Conservation (phyloP, 345 rosid species). For the Schrenkiella parvula region DNA sequence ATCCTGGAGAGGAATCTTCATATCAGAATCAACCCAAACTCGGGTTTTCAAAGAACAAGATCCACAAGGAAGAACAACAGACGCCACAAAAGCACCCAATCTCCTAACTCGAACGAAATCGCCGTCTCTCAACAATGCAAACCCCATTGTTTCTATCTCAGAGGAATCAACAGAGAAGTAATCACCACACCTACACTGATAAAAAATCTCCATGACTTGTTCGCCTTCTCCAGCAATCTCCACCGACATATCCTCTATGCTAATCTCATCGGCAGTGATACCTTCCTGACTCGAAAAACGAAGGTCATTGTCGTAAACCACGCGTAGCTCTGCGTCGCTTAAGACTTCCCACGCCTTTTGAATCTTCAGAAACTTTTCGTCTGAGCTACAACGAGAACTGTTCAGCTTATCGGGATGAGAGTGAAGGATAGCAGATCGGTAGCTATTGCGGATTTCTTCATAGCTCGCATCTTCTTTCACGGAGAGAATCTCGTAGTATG, state of each 20-base stretch:
- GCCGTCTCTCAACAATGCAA: slow-evolving; percentile 44
- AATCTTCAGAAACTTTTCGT: slow-evolving; percentile 47
- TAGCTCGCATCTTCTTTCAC: slow-evolving; percentile 65
- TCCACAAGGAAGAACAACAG: slow-evolving; percentile 80
- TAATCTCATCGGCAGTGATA: slow-evolving; percentile 51
- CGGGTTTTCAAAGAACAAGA: slow-evolving; percentile 75
- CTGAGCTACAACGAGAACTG: slow-evolving; percentile 26
- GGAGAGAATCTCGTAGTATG: slow-evolving; percentile 55
- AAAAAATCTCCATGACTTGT: slow-evolving; percentile 42
- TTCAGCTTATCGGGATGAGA: slow-evolving; percentile 70
- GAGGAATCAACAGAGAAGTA: slow-evolving; percentile 60
- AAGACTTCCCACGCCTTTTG: slow-evolving; percentile 84
- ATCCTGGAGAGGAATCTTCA: slow-evolving; percentile 27
- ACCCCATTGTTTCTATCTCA: slow-evolving; percentile 72
- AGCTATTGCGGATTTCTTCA: slow-evolving; percentile 66
- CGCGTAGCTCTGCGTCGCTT: slow-evolving; percentile 50
- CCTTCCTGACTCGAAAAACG: slow-evolving; percentile 46
- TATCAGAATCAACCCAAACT: slow-evolving; percentile 42
- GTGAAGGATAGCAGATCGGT: slow-evolving; percentile 59
- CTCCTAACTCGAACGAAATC: slow-evolving; percentile 32
- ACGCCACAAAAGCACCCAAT: slow-evolving; percentile 46
- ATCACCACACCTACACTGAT: slow-evolving; percentile 84
- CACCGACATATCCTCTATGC: slow-evolving; percentile 61
- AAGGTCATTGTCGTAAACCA: slow-evolving; percentile 55
- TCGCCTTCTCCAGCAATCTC: slow-evolving; percentile 51